Evolutionary conservation across 306 rosid species (phyloP).

Genomic region (Spatholobus suberectus): DNA sequence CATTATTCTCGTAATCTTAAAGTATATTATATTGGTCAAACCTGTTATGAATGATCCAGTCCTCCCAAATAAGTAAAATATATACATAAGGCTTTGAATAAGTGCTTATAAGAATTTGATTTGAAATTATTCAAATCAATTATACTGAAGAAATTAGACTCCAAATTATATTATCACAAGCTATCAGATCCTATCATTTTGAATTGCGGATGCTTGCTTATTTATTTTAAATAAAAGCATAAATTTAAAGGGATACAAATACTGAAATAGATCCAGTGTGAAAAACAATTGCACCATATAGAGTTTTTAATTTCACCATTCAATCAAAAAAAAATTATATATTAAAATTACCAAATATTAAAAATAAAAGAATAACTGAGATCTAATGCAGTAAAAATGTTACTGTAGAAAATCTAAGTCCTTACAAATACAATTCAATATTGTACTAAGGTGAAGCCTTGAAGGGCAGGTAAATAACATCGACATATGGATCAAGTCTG

Average conservation of each 20-base stretch:
- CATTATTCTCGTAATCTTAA: background rate
- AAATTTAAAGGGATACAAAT: background rate
- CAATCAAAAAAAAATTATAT: too few relatives aligned
- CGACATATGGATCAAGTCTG: background rate
- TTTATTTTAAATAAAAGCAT: background rate
- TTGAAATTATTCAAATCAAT: background rate
- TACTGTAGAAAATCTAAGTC: too few relatives aligned
- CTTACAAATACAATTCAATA: background rate
- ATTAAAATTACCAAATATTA: too few relatives aligned
- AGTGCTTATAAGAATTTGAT: background rate
- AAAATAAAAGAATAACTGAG: too few relatives aligned
- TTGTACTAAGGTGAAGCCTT: background rate
- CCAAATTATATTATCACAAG: background rate
- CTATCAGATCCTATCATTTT: background rate
- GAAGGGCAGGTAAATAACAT: conserved; percentile 2
- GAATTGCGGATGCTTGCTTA: background rate
- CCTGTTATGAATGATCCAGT: background rate
- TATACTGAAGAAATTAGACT: background rate
- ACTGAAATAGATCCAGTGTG: too few relatives aligned
- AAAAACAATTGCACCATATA: too few relatives aligned
- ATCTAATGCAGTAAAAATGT: too few relatives aligned
- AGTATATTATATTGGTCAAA: background rate
- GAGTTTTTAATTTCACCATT: too few relatives aligned
- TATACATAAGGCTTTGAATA: background rate
- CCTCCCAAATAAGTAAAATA: background rate